Evolutionary conservation across 305 asterid species (phyloP), one percentile per base, ranked within the genome.

Genomic region (Fraxinus nigra): DNA sequence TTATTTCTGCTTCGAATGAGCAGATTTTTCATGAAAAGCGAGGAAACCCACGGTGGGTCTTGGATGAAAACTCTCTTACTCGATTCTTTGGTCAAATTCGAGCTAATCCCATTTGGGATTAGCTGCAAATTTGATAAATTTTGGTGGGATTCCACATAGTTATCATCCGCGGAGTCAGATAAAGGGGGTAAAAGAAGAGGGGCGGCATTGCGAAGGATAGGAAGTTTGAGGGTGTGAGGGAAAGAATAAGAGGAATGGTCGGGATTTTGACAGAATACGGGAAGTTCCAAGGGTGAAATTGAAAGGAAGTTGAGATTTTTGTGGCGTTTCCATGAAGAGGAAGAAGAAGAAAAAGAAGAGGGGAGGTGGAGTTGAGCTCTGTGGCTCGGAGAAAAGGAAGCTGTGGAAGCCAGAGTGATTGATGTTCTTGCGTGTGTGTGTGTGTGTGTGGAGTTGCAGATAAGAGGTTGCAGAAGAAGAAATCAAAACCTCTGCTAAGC

Each of bases 21-120:
- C 83, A 95, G 81, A 79, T 80, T 95, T 83, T 92, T 95, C 93
- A 93, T 83, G 76, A 87, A 89, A 63, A 93, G 88, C 0, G 97
- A 84, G 22, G 98, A 90, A 86, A 95, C 88, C 98, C 99, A 94
- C 2, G 95, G 93, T 2, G 99, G 97, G 91, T 93, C 98, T 46
- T 86, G 90, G 51, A 95, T 90, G 84, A 92, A 92, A 77, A 90
- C 89, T 82, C 96, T 84, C 8, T 81, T 90, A 3, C 70, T 73
- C 26, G 90, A 80, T 9, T 88, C 89, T 24, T 80, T 80, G 4
- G 75, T 38, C 78, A 82, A 80, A 33, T 84, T 79, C 65, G 80
- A 37, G 51, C 88, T 84, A 73, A 74, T 56, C 80, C 92, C 95
- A 77, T 83, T 80, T 16, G 95, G 89, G 13, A 86, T 86, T 76